Conservation (phyloP, 108 stramenopile genomes). For the Skeletonema potamos region DNA sequence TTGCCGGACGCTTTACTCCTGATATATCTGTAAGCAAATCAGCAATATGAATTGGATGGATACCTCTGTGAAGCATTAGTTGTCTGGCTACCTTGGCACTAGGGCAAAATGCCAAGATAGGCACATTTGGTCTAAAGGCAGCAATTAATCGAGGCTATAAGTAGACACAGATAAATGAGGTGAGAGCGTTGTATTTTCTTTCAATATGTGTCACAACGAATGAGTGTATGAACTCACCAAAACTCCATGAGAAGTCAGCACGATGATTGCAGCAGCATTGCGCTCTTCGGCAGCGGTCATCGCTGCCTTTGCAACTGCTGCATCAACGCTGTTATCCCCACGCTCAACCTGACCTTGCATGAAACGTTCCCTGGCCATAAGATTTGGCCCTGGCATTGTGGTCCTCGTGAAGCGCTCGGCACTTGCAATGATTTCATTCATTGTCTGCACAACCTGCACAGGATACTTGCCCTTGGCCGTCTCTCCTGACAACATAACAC, state of each 20-base stretch:
- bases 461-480: slow-evolving; percentile 98
- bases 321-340: slow-evolving; percentile 37
- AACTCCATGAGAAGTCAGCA: slow-evolving; percentile 74
- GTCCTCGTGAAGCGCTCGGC: slow-evolving; percentile 65
- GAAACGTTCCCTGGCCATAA: slow-evolving; percentile 40
- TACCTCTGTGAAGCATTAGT: slow-evolving; percentile 77
- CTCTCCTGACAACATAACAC: slow-evolving; percentile 98
- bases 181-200: background rate
- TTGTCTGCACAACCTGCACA: slow-evolving; percentile 88
- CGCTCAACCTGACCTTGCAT: slow-evolving; percentile 32
- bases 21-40: slow-evolving; percentile 37
- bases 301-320: slow-evolving; percentile 90
- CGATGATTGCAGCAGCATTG: slow-evolving; percentile 84
- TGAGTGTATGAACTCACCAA: slow-evolving; percentile 32
- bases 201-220: background rate
- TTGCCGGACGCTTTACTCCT: slow-evolving; percentile 43
- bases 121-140: slow-evolving; percentile 74
- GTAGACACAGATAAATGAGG: background rate
- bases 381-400: slow-evolving; percentile 34
- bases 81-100: slow-evolving; percentile 74
- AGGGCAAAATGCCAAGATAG: slow-evolving; percentile 80
- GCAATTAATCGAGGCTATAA: slow-evolving; percentile 54
- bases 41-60: slow-evolving; percentile 72
- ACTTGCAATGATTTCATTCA: slow-evolving; percentile 87
- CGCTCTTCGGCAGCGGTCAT: slow-evolving; percentile 90